Conservation (phyloP, 805 yeast species). For the Candida maris region DNA sequence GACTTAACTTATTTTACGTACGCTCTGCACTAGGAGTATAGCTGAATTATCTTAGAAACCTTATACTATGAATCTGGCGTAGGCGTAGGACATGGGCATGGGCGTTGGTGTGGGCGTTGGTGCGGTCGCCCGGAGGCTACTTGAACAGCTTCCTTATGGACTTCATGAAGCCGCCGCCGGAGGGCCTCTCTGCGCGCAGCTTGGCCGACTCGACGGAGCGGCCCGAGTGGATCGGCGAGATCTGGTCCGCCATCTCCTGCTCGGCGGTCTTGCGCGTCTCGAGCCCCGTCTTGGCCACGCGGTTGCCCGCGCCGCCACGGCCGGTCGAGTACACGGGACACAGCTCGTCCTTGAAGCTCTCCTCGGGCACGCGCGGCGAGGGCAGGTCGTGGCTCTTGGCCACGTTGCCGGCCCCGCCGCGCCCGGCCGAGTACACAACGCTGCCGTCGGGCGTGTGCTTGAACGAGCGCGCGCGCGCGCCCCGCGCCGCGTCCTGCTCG, state of each 20-base stretch:
- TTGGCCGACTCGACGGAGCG: slow-evolving; percentile 3
- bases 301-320: slow-evolving; percentile 57
- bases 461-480: slow-evolving; percentile 10
- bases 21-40: no score
- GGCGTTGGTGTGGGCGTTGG: no score
- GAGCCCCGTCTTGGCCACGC: slow-evolving; percentile 37
- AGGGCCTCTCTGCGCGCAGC: slow-evolving; percentile 1
- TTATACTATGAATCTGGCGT: no score
- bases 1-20: no score
- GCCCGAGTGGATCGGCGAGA: slow-evolving; percentile 28
- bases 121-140: no score
- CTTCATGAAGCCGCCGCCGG: slow-evolving; percentile 15
- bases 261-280: slow-evolving; percentile 33
- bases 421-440: slow-evolving; percentile 47
- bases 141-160: slow-evolving; percentile 19
- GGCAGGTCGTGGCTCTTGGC: slow-evolving; percentile 39
- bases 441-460: slow-evolving; percentile 30
- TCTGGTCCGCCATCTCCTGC: slow-evolving; percentile 44
- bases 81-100: no score
- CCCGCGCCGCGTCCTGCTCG: slow-evolving; percentile 6
- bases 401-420: slow-evolving; percentile 58
- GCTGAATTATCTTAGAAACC: no score
- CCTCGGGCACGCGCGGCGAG: slow-evolving; percentile 38
- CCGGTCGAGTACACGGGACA: slow-evolving; percentile 47
- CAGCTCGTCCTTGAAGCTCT: slow-evolving; percentile 36